phyloP scores from a whole-genome alignment of 2,329 filamentous ascomycete genomes.

The Paraphoma sp. region DNA sequence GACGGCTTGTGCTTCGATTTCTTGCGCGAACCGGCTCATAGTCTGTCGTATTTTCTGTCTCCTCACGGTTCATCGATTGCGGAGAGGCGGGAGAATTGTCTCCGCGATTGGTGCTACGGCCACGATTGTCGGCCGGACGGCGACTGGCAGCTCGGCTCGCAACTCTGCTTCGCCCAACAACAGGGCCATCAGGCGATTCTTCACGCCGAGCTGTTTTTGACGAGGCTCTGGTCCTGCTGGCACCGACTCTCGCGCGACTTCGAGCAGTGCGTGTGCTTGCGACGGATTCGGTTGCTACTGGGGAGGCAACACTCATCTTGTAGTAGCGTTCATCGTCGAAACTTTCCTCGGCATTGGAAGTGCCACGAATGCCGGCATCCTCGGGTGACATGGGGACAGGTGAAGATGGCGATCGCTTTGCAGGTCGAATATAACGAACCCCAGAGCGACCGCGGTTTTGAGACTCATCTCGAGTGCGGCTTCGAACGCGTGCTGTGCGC shows the following conservation, averaged over 20 bases:
- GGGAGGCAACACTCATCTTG: slow-evolving; percentile 47
- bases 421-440: slow-evolving; percentile 72
- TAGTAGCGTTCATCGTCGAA: slow-evolving; percentile 58
- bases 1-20: slow-evolving; percentile 60
- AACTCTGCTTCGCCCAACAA: slow-evolving; percentile 35
- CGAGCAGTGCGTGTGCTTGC: slow-evolving; percentile 43
- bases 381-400: slow-evolving; percentile 95
- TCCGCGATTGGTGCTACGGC: slow-evolving; percentile 42
- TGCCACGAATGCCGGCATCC: slow-evolving; percentile 64
- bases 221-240: slow-evolving; percentile 44
- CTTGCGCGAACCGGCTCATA: slow-evolving; percentile 64
- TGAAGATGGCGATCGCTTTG: slow-evolving; percentile 88
- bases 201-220: slow-evolving; percentile 43
- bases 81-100: slow-evolving; percentile 81
- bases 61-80: slow-evolving; percentile 71
- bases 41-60: slow-evolving; percentile 64
- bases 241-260: slow-evolving; percentile 41
- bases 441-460: slow-evolving; percentile 73
- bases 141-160: slow-evolving; percentile 47
- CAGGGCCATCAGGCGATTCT: slow-evolving; percentile 44
- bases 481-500: slow-evolving; percentile 55
- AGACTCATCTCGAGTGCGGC: slow-evolving; percentile 64
- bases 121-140: slow-evolving; percentile 39
- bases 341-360: slow-evolving; percentile 51
- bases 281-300: slow-evolving; percentile 46